Base-by-base conservation (phyloP, 148 eudicot species). In the Fallopia convolvulus region DNA sequence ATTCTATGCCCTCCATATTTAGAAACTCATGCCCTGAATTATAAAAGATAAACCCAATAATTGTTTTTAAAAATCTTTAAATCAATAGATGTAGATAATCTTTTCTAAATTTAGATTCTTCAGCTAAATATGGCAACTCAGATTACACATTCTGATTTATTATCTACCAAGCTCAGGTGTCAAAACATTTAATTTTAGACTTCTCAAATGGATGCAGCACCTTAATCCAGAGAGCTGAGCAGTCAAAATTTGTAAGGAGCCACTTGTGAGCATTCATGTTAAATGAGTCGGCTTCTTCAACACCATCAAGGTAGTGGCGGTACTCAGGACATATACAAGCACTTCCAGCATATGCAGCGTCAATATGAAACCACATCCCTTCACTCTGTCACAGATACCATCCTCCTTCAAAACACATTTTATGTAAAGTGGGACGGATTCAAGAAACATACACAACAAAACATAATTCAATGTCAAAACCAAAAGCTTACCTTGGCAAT, bases 261-360 rank as follows among this genome's bases (percentile, higher is more conserved):
- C 98, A 94, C 80, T 94, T 94, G 76, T 94, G 98, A 36, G 97
- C 94, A 47, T 94, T 94, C 95, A 92, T 88, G 84, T 88, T 92
- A 74, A 92, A 94, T 20, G 97, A 94, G 83, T 90, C 91, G 18
- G 98, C 97, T 83, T 87, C 92, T 86, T 94, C 98, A 55, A 94
- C 79, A 30, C 98, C 98, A 74, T 94, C 84, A 72, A 92, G 81
- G 80, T 89, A 89, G 75, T 88, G 90, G 44, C 97, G 90, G 72
- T 78, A 92, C 73, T 94, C 98, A 39, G 98, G 97, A 79, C 98
- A 94, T 71, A 94, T 86, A 75, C 97, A 94, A 80, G 98, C 94
- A 90, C 98, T 94, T 84, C 98, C 98, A 79, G 98, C 98, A 78
- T 88, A 92, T 48, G 98, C 97, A 84, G 96, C 95, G 86, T 94